A percentile compares a stretch with the other conserved stretches of the same genome.
These are phyloP conservation scores for Cucumis hystrix DNA, from an alignment of 306 rosid species.

Conservation along the genomic window DNA sequence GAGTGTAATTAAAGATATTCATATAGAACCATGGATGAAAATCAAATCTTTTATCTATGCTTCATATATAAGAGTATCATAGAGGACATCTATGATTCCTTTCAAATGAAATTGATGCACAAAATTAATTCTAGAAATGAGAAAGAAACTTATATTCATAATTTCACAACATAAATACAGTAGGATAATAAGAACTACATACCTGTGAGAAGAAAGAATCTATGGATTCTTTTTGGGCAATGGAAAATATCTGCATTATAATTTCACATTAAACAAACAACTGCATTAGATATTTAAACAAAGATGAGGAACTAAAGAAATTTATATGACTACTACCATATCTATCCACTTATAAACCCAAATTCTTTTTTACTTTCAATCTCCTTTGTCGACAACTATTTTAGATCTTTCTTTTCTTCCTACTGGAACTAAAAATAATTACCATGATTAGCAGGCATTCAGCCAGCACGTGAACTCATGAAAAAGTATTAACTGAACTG, in stretches of 20 bases:
- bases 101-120: not conserved
- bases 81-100: not conserved
- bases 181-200: slow-evolving; percentile 9
- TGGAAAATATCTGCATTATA: slow-evolving; percentile 65
- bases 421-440: not conserved
- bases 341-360: not conserved
- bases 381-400: not conserved
- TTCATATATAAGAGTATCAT: not conserved
- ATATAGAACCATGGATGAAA: not conserved
- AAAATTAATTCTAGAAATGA: not conserved
- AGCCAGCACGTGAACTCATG: not conserved
- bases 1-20: not conserved
- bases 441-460: not conserved
- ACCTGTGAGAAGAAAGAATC: slow-evolving; percentile 98
- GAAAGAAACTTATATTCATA: slow-evolving; percentile 4
- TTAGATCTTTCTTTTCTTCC: not conserved
- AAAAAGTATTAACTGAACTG: not conserved
- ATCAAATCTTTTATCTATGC: not conserved
- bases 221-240: slow-evolving; percentile 74
- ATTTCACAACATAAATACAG: slow-evolving; percentile 1
- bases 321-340: not conserved
- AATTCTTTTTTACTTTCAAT: not conserved
- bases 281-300: not conserved
- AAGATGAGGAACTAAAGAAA: not conserved
- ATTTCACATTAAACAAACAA: slow-evolving; percentile 11